Evolutionary conservation across 2,329 filamentous ascomycete genomes (phyloP).

Genomic region (Chaetothyriales sp.): DNA sequence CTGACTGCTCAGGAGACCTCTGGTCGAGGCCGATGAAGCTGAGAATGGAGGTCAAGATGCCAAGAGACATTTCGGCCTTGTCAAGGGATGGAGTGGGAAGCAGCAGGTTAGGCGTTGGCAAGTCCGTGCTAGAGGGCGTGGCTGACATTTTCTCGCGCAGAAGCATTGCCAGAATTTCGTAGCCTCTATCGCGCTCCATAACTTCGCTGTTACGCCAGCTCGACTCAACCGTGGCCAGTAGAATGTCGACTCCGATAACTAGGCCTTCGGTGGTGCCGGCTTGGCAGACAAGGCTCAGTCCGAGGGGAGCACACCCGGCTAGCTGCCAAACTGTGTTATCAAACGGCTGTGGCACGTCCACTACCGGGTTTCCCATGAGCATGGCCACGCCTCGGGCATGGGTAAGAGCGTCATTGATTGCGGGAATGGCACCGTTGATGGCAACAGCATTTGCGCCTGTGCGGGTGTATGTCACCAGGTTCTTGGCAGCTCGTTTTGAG

Average conservation of each 20-base stretch:
- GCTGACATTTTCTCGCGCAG: conserved; percentile 60
- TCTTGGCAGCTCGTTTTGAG: conserved; percentile 57
- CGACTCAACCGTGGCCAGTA: conserved; percentile 72
- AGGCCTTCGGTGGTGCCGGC: conserved; percentile 58
- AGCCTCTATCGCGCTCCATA: conserved; percentile 92
- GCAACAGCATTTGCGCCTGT: conserved; percentile 65
- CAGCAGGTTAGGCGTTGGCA: conserved; percentile 6
- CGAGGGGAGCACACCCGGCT: conserved; percentile 77
- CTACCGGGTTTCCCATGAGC: conserved; percentile 68
- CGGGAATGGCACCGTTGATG: conserved; percentile 76
- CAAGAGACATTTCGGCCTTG: conserved; percentile 38
- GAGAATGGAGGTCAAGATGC: conserved; percentile 64
- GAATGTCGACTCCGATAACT: conserved; percentile 63
- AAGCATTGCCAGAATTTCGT: conserved; percentile 71
- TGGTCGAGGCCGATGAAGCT: conserved; percentile 81
- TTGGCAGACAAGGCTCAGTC: conserved; percentile 69
- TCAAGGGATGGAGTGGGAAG: conserved; percentile 28
- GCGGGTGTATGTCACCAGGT: conserved; percentile 54
- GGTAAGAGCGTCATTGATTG: conserved; percentile 76
- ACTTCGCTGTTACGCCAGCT: conserved; percentile 98
- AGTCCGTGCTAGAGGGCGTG: conserved; percentile 6
- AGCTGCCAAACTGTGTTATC: conserved; percentile 89
- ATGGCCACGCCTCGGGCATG: conserved; percentile 68
- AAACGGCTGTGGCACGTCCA: conserved; percentile 66
- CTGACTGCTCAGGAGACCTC: conserved; percentile 65